These are phyloP conservation scores for Globisporangium lucens DNA, from an alignment of 352 stramenopile genomes.

Conservation along the genomic window DNA sequence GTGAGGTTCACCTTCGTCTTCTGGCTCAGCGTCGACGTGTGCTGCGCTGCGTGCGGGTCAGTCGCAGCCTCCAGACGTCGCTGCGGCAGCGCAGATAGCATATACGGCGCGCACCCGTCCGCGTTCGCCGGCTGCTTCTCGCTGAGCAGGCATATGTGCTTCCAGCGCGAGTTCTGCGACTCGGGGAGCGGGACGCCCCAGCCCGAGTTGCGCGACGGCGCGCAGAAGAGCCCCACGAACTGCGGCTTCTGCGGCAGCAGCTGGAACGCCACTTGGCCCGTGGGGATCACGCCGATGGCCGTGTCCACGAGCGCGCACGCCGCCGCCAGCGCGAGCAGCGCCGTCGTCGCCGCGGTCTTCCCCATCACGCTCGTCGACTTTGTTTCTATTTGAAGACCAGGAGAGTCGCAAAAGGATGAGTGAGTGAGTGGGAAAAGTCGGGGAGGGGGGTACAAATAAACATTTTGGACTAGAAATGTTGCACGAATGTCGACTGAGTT, in stretches of 20 bases:
- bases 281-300: slow-evolving; percentile 35
- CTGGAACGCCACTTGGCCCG: slow-evolving; percentile 38
- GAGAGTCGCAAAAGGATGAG: not conserved
- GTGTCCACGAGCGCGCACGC: slow-evolving; percentile 4
- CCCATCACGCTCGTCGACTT: not conserved
- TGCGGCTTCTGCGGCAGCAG: slow-evolving; percentile 29
- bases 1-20: slow-evolving; percentile 15
- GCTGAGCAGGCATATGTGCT: slow-evolving; percentile 39
- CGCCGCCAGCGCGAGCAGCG: not conserved
- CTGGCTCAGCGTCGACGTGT: not conserved
- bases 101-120: slow-evolving; percentile 42
- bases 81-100: slow-evolving; percentile 11
- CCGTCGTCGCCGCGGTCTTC: not conserved
- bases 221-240: slow-evolving; percentile 49
- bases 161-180: slow-evolving; percentile 50
- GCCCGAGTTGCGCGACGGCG: slow-evolving; percentile 45
- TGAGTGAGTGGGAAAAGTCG: too few species aligned
- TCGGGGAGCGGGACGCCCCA: slow-evolving; percentile 56
- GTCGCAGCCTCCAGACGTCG: slow-evolving; percentile 4
- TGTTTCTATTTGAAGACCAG: not conserved
- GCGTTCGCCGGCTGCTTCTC: slow-evolving; percentile 22
- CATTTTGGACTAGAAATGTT: not conserved
- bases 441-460: not conserved
- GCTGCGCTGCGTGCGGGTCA: not conserved
- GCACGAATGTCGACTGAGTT: not conserved